Base-by-base conservation (phyloP, 371 early-diverging fungal genomes). In the Apophysomyces trapeziformis region DNA sequence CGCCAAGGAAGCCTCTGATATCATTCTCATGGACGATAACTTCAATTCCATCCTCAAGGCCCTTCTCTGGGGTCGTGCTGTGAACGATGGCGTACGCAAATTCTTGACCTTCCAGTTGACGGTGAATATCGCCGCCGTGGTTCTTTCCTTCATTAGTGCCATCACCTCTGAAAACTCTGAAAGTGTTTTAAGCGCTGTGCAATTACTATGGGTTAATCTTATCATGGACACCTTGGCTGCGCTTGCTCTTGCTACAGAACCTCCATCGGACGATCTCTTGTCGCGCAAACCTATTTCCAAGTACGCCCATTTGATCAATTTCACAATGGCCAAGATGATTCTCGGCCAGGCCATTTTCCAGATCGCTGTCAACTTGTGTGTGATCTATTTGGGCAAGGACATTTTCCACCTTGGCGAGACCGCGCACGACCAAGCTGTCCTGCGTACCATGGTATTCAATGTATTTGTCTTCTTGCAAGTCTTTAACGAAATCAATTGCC, bases 151-250 rank as follows among this genome's bases (percentile, higher is more conserved):
- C 69, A 83, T 98, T 68, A 96, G 89, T 57, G 85, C 98, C 8
- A 91, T 96, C 39, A 74, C 92, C 4, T 87, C 98, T 16, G 95
- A 95, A 12, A 91, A 96, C 88, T 96, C 98, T n/a, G 97, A 97
- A 78, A 96, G 97, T 56, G 90, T 92, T 4, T 79, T 99, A 68
- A 95, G 95, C 63, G 97, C 99, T 50, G 97, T 98, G 39, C 99
- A 99, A 79, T 85, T 99, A 26, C 85, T 99, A 50, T 98, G 98
- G 97, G 98, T 98, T 57, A 99, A 99, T 74, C 77, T 99, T 72
- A 96, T 99, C 14, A 99, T 98, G 60, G 99, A 99, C 78, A 98
- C 98, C 12, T 85, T 97, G 62, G 99, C 99, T 36, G 99, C 99
- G 36, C 92, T 96, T 1, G 96, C 99, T 11, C 89, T 99, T 57